Percentiles rank a stretch among this genome's conserved stretches.
phyloP scores from a whole-genome alignment of 1,284 basidiomycete species.

The Tylopilus sp. region DNA sequence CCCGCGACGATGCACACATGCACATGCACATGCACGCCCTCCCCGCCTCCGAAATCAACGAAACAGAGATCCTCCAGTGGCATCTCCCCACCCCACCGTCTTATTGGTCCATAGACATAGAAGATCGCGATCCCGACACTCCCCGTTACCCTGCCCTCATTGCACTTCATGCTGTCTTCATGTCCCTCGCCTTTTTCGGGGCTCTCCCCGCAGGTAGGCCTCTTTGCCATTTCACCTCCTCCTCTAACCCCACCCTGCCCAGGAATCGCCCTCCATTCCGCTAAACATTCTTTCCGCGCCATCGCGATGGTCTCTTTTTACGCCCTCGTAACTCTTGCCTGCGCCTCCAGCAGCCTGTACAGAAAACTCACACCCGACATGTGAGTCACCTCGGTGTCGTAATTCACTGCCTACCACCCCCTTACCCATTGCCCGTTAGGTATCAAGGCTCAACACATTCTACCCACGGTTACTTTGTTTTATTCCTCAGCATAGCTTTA shows the following conservation, averaged over 20 bases:
- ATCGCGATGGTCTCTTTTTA: conserved; percentile 60
- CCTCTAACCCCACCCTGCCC: conserved; percentile 4
- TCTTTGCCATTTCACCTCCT: not conserved
- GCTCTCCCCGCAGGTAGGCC: conserved; percentile 67
- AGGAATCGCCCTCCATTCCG: conserved; percentile 75
- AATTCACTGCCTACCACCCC: not conserved
- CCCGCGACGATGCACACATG: conserved; percentile 39
- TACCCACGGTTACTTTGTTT: conserved; percentile 57
- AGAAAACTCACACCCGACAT: conserved; percentile 74
- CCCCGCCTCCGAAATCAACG: conserved; percentile 64
- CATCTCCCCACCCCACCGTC: conserved; percentile 71
- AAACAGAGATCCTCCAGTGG: conserved; percentile 59
- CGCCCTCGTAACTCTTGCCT: conserved; percentile 50
- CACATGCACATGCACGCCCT: conserved; percentile 48
- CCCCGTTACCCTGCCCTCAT: conserved; percentile 62
- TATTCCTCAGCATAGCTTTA: conserved; percentile 53
- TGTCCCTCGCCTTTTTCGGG: conserved; percentile 73
- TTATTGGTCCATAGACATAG: conserved; percentile 74
- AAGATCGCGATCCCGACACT: conserved; percentile 44
- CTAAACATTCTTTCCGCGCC: conserved; percentile 60
- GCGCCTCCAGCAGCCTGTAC: conserved; percentile 62
- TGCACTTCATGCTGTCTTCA: conserved; percentile 60
- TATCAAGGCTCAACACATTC: conserved; percentile 66
- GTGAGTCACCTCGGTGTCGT: conserved; percentile 42
- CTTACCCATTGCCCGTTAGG: conserved; percentile 40